phyloP scores from a whole-genome alignment of 805 yeast species.

The Geotrichum ghanense region DNA sequence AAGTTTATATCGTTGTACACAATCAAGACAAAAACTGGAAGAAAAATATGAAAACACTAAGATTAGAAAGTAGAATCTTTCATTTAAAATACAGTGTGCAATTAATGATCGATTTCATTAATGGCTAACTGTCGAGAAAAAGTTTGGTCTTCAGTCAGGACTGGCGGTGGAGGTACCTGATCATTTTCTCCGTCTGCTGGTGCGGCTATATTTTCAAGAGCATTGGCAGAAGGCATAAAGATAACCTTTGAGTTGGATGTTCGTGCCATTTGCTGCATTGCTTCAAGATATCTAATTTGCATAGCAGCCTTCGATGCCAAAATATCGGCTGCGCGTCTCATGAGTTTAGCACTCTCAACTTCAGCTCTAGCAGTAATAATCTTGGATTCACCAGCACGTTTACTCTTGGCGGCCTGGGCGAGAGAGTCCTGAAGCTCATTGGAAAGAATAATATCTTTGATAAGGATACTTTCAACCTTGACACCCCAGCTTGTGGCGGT shows the following conservation, averaged over 20 bases:
- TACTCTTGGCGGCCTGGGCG: conserved; percentile 66
- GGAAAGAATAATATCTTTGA: conserved; percentile 52
- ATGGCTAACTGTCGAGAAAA: background rate
- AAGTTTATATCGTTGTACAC: no score
- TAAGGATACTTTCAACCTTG: conserved; percentile 51
- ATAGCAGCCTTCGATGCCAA: conserved; percentile 64
- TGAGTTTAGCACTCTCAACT: conserved; percentile 62
- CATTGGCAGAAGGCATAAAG: conserved; percentile 50
- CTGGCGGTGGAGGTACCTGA: background rate
- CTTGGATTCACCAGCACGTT: conserved; percentile 65
- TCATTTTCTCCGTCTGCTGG: background rate
- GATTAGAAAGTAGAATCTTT: no score
- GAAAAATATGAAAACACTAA: no score
- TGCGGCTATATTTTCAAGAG: conserved; percentile 25
- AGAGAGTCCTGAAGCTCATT: conserved; percentile 45
- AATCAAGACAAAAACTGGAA: no score
- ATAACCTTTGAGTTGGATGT: conserved; percentile 54
- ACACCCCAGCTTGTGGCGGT: conserved; percentile 67
- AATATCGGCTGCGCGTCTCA: conserved; percentile 71
- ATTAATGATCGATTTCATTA: background rate
- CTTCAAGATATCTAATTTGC: conserved; percentile 69
- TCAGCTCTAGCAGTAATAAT: conserved; percentile 66
- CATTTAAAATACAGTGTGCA: no score
- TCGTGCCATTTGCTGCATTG: conserved; percentile 65
- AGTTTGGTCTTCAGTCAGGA: background rate